Evolutionary conservation across 2,329 filamentous ascomycete genomes (phyloP).

Genomic region (Tolypocladium endophyticum): DNA sequence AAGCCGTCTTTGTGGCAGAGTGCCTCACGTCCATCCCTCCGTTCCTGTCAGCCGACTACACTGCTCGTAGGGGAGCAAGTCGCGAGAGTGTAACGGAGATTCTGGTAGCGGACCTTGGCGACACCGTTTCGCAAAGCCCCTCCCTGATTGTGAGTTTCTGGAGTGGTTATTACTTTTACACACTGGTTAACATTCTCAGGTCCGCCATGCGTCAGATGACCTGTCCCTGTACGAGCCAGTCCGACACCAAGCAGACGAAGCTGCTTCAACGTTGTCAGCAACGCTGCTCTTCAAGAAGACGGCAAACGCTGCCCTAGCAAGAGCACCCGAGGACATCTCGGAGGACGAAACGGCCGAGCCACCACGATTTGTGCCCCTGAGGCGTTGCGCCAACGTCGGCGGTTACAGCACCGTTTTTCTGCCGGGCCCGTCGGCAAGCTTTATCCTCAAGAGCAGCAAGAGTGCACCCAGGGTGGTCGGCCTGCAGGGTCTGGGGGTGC

Average conservation of each 20-base stretch:
- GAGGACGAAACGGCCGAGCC: constrained; percentile 40
- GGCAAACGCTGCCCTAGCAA: constrained; percentile 56
- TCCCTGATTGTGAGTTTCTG: constrained; percentile 62
- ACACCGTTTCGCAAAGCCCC: constrained; percentile 56
- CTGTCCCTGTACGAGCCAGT: constrained; percentile 82
- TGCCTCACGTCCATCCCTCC: constrained; percentile 70
- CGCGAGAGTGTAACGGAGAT: constrained; percentile 71
- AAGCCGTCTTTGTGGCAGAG: constrained; percentile 63
- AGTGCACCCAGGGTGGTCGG: constrained; percentile 66
- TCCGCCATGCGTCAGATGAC: constrained; percentile 72
- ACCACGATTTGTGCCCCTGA: constrained; percentile 41
- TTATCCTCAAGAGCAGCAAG: constrained; percentile 73
- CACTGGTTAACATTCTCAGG: constrained; percentile 28
- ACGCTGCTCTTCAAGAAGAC: constrained; percentile 69
- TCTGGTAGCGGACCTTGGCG: constrained; percentile 75
- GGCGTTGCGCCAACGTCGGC: constrained; percentile 52
- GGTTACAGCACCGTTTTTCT: constrained; percentile 78
- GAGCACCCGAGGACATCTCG: constrained; percentile 34
- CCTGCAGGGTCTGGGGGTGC: constrained; percentile 57
- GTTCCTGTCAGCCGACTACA: constrained; percentile 60
- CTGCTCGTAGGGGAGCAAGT: constrained; percentile 56
- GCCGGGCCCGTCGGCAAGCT: constrained; percentile 67
- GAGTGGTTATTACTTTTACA: background rate
- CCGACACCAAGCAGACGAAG: constrained; percentile 31
- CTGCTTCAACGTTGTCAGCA: constrained; percentile 28